phyloP scores from a whole-genome alignment of 176 grass and related monocot genomes.

The Lolium perenne region DNA sequence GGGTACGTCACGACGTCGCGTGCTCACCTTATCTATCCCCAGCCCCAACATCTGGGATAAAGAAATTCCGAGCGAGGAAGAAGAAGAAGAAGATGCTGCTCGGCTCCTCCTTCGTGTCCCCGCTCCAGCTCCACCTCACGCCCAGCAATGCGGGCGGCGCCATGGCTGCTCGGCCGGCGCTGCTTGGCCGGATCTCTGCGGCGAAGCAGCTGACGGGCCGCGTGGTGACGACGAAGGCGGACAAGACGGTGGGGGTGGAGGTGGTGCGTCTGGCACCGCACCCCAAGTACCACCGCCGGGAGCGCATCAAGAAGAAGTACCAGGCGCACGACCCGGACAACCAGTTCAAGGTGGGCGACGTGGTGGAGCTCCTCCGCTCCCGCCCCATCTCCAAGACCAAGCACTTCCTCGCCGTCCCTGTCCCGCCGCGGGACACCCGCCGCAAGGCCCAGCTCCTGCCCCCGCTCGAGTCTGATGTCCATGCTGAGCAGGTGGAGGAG shows the following conservation, averaged over 20 bases:
- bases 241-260: conserved; percentile 91
- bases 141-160: not conserved
- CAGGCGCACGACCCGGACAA: conserved; percentile 91
- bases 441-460: conserved; percentile 55
- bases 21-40: not conserved
- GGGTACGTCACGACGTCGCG: too few species aligned
- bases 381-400: conserved; percentile 98
- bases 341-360: conserved; percentile 87
- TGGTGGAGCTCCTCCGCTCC: conserved; percentile 81
- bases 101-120: not conserved
- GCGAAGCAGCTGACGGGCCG: conserved; percentile 68
- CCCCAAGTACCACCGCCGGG: conserved; percentile 74
- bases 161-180: too few species aligned
- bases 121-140: not conserved
- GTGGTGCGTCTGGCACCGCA: conserved; percentile 67
- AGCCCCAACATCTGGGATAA: not conserved
- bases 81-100: not conserved
- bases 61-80: not conserved
- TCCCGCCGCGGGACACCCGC: conserved; percentile 53
- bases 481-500: not conserved
- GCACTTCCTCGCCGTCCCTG: conserved; percentile 78
- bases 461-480: conserved; percentile 43
- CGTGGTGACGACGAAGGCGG: conserved; percentile 75
- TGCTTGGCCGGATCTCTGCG: conserved; percentile 12
- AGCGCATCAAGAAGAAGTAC: conserved; percentile 87